Evolutionary conservation across 495 filamentous ascomycete genomes (phyloP).

Genomic region (Lophiostoma macrostomum): DNA sequence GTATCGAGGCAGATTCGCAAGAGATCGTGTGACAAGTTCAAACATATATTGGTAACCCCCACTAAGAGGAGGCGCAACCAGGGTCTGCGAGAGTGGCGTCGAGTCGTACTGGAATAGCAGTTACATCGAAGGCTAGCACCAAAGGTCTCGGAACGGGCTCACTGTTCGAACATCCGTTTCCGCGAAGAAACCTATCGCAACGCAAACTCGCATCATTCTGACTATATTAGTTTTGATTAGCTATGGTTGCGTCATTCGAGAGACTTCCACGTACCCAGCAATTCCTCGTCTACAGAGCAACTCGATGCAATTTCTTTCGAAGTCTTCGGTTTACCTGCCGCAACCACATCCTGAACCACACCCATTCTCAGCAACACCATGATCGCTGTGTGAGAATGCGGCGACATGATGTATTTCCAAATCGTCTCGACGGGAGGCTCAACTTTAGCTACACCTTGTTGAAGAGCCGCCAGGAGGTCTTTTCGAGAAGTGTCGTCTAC

Average conservation of each 20-base stretch:
- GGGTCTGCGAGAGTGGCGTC: constrained; percentile 9
- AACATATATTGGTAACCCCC: constrained; percentile 15
- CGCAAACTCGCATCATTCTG: background rate
- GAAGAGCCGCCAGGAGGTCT: no score
- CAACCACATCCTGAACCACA: background rate
- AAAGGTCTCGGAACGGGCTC: no score
- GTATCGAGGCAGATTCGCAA: constrained; percentile 10
- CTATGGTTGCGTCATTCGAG: background rate
- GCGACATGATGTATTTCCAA: constrained; percentile 14
- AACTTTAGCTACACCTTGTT: background rate
- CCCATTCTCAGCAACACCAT: constrained; percentile 13
- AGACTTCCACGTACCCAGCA: background rate
- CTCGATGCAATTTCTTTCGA: constrained; percentile 1
- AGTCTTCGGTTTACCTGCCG: constrained; percentile 6
- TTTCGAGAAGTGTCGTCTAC: no score
- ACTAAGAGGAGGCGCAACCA: constrained; percentile 5
- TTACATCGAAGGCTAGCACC: no score
- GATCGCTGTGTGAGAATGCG: constrained; percentile 7
- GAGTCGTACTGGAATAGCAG: no score
- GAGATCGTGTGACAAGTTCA: constrained; percentile 7
- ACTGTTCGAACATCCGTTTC: constrained; percentile 8
- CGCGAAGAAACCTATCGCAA: background rate
- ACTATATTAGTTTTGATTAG: background rate
- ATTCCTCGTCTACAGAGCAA: constrained; percentile 3
- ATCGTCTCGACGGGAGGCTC: constrained; percentile 5